Evolutionary conservation across 208 protist genomes (phyloP), one percentile per base, ranked within the genome.

Genomic region (Leishmania aethiopica): DNA sequence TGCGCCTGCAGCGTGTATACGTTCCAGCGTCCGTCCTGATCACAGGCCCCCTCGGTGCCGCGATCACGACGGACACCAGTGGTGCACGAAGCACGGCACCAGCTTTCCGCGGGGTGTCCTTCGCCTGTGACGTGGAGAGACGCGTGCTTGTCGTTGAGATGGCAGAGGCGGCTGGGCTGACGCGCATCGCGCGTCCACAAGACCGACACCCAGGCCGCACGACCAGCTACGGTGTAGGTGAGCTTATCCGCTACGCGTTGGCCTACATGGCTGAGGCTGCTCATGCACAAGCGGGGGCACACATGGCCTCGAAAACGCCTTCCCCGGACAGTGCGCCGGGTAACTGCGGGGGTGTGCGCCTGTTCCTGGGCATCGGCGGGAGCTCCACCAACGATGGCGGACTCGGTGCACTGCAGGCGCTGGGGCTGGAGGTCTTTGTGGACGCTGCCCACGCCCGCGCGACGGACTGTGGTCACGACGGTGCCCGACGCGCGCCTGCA

Each of bases 371-470:
- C 1, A 94, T 96, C 73, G 94, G 94, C 66, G 94, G 94, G 35
- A 96, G 93, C 76, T 84, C 91, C 28, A 97, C 94, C 3, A 97
- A 96, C 87, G 94, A 97, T 51, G 94, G 92, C 22, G 94, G 92
- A 0, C 82, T 97, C 19, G 93, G 94, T 17, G 92, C 92, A 1
- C 84, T 97, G 71, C 93, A 96, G 84, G 92, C 90, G 1, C 86
- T 97, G 3, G 94, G 94, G 25, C 79, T 95, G 10, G 77, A 93
- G 22, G 76, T 97, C 22, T 91, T 77, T 25, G 74, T 80, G 5
- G 72, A 77, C 11, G 76, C 60, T 15, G 51, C 67, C 37, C 62
- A 69, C 37, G 51, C 10, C 40, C 49, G 13, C 67, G 35, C 51
- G 32, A 35, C 59, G 49, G 55, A 28, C 64, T 51, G 37, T 35